Evolutionary conservation across 768 basidiomycete genomes (phyloP).

Genomic region (Leucosporidium creatinivorum): DNA sequence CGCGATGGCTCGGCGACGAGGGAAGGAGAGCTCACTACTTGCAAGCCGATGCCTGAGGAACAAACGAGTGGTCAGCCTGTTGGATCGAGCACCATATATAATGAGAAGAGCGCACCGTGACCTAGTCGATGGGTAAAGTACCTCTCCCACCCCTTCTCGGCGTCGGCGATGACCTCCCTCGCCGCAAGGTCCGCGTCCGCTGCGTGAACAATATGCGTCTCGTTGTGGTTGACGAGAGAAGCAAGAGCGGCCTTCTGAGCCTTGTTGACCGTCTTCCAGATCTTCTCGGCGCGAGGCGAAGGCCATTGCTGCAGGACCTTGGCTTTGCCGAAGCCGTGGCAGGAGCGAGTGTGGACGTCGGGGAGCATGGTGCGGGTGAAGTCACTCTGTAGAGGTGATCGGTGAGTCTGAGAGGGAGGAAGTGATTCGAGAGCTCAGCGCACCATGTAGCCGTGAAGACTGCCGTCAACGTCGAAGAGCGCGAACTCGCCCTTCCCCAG

Average conservation of each 20-base stretch:
- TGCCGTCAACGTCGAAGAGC: slow-evolving; percentile 19
- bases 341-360: neutral
- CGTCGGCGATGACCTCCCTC: slow-evolving; percentile 2
- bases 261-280: slow-evolving; percentile 12
- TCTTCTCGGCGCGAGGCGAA: slow-evolving; percentile 3
- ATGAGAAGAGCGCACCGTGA: slow-evolving; percentile 10
- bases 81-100: no score
- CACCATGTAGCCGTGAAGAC: slow-evolving; percentile 14
- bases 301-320: slow-evolving; percentile 6
- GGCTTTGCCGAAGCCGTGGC: neutral
- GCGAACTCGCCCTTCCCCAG: slow-evolving; percentile 9
- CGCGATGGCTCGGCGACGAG: neutral
- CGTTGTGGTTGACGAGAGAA: neutral
- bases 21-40: slow-evolving; percentile 4
- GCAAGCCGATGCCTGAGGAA: slow-evolving; percentile 14
- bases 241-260: slow-evolving; percentile 20
- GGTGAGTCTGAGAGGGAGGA: no score
- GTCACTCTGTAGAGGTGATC: neutral
- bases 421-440: neutral
- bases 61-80: neutral
- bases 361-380: slow-evolving; percentile 26
- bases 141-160: neutral
- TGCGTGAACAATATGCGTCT: slow-evolving; percentile 1
- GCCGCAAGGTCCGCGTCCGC: slow-evolving; percentile 14
- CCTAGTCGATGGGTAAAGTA: slow-evolving; percentile 22